These are phyloP conservation scores for Pseudofabraea citricarpa DNA, from an alignment of 2,329 filamentous ascomycete genomes.

Conservation along the genomic window DNA sequence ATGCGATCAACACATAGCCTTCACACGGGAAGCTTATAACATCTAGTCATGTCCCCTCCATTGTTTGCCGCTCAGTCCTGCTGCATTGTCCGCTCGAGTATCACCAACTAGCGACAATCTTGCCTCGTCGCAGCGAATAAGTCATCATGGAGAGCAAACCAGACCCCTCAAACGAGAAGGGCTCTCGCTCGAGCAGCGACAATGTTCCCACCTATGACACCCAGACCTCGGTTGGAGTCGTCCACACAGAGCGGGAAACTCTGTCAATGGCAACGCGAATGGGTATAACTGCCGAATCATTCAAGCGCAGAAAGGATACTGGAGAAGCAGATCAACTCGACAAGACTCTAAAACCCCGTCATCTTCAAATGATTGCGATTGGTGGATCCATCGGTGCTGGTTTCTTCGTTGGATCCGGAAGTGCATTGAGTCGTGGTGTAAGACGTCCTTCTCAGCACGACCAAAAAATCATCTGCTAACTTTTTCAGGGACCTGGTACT, in stretches of 20 bases:
- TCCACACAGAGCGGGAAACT: constrained; percentile 18
- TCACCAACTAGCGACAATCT: background rate
- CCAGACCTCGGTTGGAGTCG: background rate
- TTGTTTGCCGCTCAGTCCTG: background rate
- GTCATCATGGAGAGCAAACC: constrained; percentile 1
- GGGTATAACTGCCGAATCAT: constrained; percentile 33
- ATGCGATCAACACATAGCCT: background rate
- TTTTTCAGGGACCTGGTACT: constrained; percentile 60
- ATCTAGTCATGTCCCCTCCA: background rate
- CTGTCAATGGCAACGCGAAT: constrained; percentile 32
- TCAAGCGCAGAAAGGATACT: constrained; percentile 27
- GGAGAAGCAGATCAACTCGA: constrained; percentile 50
- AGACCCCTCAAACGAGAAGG: background rate
- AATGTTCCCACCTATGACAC: background rate
- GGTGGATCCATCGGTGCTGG: constrained; percentile 87
- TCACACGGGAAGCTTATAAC: background rate
- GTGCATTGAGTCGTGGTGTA: constrained; percentile 59
- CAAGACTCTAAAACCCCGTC: constrained; percentile 72
- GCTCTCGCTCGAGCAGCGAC: background rate
- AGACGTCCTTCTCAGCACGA: constrained; percentile 3
- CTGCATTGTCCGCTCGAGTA: background rate
- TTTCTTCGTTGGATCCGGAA: constrained; percentile 79
- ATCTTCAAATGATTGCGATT: constrained; percentile 96
- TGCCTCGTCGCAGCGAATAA: background rate
- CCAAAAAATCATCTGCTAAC: no score